Conservation (phyloP, 306 rosid genomes). For the Medicago lupulina region DNA sequence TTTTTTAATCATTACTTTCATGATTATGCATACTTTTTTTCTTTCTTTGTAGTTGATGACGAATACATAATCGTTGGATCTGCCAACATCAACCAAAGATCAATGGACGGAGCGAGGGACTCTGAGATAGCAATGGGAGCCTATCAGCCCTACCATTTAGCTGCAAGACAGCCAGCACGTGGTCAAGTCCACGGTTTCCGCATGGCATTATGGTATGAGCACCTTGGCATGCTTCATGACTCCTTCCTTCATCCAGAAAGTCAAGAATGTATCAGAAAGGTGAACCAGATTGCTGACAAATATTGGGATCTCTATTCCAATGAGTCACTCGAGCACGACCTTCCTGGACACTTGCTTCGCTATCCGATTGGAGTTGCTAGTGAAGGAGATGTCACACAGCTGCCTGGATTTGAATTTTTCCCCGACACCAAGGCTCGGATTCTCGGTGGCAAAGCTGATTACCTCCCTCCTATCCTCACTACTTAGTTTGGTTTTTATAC, state of each 20-base stretch:
- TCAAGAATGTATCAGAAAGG: slow-evolving; percentile 61
- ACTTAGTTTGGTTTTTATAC: slow-evolving; percentile 50
- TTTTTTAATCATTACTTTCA: not conserved
- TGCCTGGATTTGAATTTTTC: slow-evolving; percentile 68
- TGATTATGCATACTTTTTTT: not conserved
- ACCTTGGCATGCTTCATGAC: slow-evolving; percentile 73
- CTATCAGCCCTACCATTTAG: slow-evolving; percentile 67
- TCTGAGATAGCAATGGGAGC: slow-evolving; percentile 82
- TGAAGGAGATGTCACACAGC: slow-evolving; percentile 60
- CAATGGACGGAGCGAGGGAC: slow-evolving; percentile 81
- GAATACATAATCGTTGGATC: slow-evolving; percentile 80
- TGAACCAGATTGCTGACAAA: slow-evolving; percentile 69
- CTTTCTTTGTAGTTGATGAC: slow-evolving; percentile 63
- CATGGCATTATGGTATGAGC: slow-evolving; percentile 74
- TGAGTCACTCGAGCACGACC: slow-evolving; percentile 65
- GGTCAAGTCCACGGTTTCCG: slow-evolving; percentile 80
- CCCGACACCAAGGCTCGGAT: slow-evolving; percentile 78
- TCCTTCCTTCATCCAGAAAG: slow-evolving; percentile 55
- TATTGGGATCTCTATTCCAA: slow-evolving; percentile 73
- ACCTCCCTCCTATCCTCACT: slow-evolving; percentile 77
- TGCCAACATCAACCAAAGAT: slow-evolving; percentile 83
- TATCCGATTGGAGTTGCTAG: slow-evolving; percentile 58
- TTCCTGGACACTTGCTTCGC: slow-evolving; percentile 79
- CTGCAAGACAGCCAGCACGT: slow-evolving; percentile 61
- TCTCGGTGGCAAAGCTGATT: slow-evolving; percentile 69